Conservation (phyloP, 2,329 filamentous ascomycete species). For the Chaetomium sp. region DNA sequence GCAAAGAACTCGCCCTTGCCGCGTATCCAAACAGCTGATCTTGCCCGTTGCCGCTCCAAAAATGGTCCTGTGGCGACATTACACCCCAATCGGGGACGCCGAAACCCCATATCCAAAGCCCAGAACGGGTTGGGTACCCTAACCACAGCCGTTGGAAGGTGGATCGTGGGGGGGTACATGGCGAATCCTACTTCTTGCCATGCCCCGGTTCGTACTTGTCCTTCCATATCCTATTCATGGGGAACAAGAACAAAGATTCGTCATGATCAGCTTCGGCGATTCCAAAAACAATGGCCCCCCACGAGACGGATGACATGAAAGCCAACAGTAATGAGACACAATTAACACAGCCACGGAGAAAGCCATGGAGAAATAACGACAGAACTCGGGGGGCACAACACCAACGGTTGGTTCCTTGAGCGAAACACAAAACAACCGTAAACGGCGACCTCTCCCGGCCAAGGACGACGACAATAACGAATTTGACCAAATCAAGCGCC, state of each 20-base stretch:
- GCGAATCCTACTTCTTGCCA: slow-evolving; percentile 34
- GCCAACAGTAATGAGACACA: slow-evolving; percentile 5
- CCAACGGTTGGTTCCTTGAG: not conserved
- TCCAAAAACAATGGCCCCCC: not conserved
- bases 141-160: not conserved
- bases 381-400: not conserved
- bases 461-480: not conserved
- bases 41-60: not conserved
- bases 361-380: not conserved
- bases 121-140: not conserved
- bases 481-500: not conserved
- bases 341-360: not conserved
- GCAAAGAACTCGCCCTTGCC: not conserved
- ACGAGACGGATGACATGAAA: not conserved
- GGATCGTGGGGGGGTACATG: not conserved
- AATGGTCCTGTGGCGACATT: not conserved
- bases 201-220: slow-evolving; percentile 71
- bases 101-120: not conserved
- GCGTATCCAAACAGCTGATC: not conserved
- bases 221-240: slow-evolving; percentile 79
- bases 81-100: not conserved
- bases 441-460: not conserved
- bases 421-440: not conserved
- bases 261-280: not conserved
- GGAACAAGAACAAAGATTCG: slow-evolving; percentile 2